Percentiles rank a stretch among this genome's conserved stretches.
These are phyloP conservation scores for Apophysomyces variabilis DNA, from an alignment of 371 early-diverging fungal species.

Conservation along the genomic window DNA sequence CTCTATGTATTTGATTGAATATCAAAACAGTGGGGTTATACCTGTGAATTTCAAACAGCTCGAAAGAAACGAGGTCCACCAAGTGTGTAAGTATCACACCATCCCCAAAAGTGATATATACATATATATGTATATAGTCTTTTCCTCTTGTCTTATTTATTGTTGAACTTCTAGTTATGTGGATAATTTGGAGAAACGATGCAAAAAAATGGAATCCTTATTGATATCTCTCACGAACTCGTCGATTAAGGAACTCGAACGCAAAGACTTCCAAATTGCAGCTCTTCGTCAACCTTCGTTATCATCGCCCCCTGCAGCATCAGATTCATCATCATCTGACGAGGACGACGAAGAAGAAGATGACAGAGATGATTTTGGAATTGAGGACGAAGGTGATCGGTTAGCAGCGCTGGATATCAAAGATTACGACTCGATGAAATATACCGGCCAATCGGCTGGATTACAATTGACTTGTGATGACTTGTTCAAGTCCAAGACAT, in stretches of 20 bases:
- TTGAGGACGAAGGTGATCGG: slow-evolving; percentile 21
- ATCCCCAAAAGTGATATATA: too few relatives aligned
- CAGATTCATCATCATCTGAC: slow-evolving; percentile 32
- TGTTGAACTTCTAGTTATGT: slow-evolving; percentile 36
- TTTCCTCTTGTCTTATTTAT: background rate
- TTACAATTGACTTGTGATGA: slow-evolving; percentile 35
- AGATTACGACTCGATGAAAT: slow-evolving; percentile 53
- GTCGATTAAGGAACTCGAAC: slow-evolving; percentile 48
- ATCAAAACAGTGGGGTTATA: slow-evolving; percentile 47
- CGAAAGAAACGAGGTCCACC: slow-evolving; percentile 58
- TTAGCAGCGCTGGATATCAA: slow-evolving; percentile 32
- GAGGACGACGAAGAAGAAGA: slow-evolving; percentile 34
- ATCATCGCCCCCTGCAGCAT: slow-evolving; percentile 12
- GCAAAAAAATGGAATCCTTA: slow-evolving; percentile 52
- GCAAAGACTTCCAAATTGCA: slow-evolving; percentile 30
- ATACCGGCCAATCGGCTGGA: slow-evolving; percentile 51
- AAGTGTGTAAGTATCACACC: slow-evolving; percentile 40
- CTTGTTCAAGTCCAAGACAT: slow-evolving; percentile 43
- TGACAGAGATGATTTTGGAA: slow-evolving; percentile 12
- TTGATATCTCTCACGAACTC: slow-evolving; percentile 39
- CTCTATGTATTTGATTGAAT: background rate
- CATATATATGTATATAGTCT: background rate
- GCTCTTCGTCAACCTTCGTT: slow-evolving; percentile 1
- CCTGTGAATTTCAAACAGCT: slow-evolving; percentile 50
- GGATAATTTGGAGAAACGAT: slow-evolving; percentile 47